Evolutionary conservation across 2,329 filamentous ascomycete species (phyloP).

Genomic region (Talaromyces atroroseus): DNA sequence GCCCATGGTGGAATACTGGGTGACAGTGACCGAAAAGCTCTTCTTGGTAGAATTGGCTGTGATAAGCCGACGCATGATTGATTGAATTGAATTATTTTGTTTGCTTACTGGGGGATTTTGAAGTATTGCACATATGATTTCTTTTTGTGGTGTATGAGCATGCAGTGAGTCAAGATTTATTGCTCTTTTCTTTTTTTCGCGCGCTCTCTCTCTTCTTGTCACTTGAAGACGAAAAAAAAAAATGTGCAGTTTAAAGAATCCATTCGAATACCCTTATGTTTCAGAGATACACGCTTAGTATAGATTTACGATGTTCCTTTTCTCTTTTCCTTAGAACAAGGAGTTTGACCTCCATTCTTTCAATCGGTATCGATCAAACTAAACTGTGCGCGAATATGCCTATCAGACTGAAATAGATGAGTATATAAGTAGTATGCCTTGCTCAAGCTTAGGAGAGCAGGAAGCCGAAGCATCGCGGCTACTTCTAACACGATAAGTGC

Average conservation of each 20-base stretch:
- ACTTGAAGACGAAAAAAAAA: slow-evolving; percentile 3
- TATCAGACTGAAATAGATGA: too few relatives aligned
- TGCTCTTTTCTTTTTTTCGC: neutral
- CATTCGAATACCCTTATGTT: slow-evolving; percentile 14
- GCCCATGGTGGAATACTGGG: slow-evolving; percentile 31
- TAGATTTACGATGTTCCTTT: slow-evolving; percentile 7
- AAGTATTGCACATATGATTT: slow-evolving; percentile 12
- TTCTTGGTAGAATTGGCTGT: slow-evolving; percentile 76
- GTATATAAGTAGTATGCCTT: neutral
- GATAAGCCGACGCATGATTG: slow-evolving; percentile 54
- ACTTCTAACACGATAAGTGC: neutral
- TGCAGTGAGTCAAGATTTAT: slow-evolving; percentile 4
- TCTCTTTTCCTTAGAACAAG: neutral
- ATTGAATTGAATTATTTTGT: neutral
- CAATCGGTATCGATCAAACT: neutral
- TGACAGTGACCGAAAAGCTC: slow-evolving; percentile 57
- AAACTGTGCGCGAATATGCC: too few relatives aligned
- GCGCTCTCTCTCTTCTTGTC: neutral
- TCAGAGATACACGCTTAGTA: neutral
- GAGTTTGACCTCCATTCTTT: neutral
- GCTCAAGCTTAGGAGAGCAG: neutral
- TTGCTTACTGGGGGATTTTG: neutral
- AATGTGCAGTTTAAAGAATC: slow-evolving; percentile 1
- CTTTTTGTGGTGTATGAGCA: slow-evolving; percentile 9
- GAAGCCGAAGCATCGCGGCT: slow-evolving; percentile 8